Evolutionary conservation across 345 rosid genomes (phyloP), one percentile per base, ranked within the genome.

Genomic region (Crucihimalaya himalaica): DNA sequence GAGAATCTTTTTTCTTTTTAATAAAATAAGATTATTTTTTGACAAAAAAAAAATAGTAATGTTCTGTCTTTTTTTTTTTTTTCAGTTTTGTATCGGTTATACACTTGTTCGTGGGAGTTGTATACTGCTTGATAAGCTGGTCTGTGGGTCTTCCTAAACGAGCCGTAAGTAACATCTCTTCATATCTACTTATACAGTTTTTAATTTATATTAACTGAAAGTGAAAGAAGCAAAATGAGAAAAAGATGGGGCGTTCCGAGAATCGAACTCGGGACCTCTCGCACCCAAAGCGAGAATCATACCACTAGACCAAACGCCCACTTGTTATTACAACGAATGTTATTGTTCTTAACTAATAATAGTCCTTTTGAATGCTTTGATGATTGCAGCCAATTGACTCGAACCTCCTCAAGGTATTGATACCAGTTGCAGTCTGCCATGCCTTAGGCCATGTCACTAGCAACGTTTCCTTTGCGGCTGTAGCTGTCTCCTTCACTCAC

Each of bases 401-500:
- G 28, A 87, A 89, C 70, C 87, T 86, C 55, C 86, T 95, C 82
- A 85, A 84, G 82, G 83, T 95, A 63, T 81, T 95, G 83, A 87
- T 88, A 48, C 99, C 97, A 14, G 97, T 95, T 60, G 96, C 99
- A 16, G 87, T 83, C 6, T 95, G 97, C 80, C 99, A 95, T 62
- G 99, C 97, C 4, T 4, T 95, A 10, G 99, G 99, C 21, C 99
- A 95, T 74, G 96, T 95, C 34, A 95, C 95, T 19, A 88, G 93
- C 79, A 95, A 94, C 46, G 93, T 94, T 65, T 91, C 97, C 11
- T 91, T 94, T 69, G 97, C 99, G 0, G 99, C 99, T 6, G 99
- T 94, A 58, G 99, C 99, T 59, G 97, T 94, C 75, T 94, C 99
- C 53, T 94, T 94, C 87, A 87, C 97, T 12, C 98, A 91, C 81